phyloP scores from a whole-genome alignment of 2,329 filamentous ascomycete species.

The Epicoccum nigrum region DNA sequence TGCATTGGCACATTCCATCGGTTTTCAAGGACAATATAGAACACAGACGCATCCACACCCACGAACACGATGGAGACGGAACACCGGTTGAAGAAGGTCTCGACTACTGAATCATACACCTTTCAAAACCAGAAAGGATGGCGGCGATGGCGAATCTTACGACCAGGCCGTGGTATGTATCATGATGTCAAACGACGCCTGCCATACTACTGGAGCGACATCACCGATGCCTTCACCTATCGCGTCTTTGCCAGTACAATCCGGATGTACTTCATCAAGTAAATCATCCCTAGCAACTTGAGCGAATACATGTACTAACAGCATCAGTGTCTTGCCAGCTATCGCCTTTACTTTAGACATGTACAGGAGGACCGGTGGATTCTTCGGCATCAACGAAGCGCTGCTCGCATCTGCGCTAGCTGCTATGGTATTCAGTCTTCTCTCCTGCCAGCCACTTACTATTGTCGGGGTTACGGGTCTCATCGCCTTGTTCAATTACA shows the following conservation, averaged over 20 bases:
- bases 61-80: not conserved
- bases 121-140: constrained; percentile 50
- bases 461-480: constrained; percentile 63
- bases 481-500: constrained; percentile 62
- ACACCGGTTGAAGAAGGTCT: constrained; percentile 19
- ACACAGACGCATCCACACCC: not conserved
- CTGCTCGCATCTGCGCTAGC: constrained; percentile 62
- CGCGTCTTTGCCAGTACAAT: constrained; percentile 61
- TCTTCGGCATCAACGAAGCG: constrained; percentile 64
- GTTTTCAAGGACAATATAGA: not conserved
- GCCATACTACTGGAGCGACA: constrained; percentile 64
- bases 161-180: constrained; percentile 60
- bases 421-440: constrained; percentile 60
- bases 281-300: constrained; percentile 1
- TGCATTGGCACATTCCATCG: not conserved
- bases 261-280: constrained; percentile 66
- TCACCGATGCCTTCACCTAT: constrained; percentile 62
- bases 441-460: constrained; percentile 61
- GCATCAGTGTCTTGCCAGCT: constrained; percentile 58
- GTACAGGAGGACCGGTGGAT: constrained; percentile 60
- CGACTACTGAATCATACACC: constrained; percentile 37
- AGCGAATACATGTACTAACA: constrained; percentile 4
- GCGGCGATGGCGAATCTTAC: constrained; percentile 50
- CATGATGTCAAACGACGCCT: constrained; percentile 59
- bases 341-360: constrained; percentile 66